Base-by-base conservation (phyloP, 441 rosid species). In the Gossypium laxum region DNA sequence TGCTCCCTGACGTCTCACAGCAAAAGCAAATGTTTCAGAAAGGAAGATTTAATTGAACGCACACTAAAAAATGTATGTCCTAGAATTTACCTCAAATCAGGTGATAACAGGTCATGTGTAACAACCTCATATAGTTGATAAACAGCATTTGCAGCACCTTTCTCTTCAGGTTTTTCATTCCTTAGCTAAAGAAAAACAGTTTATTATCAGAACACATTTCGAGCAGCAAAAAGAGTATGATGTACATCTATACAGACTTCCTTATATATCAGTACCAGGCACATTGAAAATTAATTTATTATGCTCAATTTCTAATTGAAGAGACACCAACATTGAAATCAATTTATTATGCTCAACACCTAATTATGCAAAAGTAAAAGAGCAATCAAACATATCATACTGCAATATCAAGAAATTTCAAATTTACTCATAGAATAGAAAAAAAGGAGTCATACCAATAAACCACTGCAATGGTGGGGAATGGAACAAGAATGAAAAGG, bases 111-210 rank as follows among this genome's bases (percentile, higher is more conserved):
- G 38, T 89, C 97, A 84, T 91, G 92, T 0, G 97, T 87, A 67
- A 95, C 98, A 78, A 83, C 97, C 79, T 91, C 96, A 76, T 95
- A 95, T 15, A 95, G 75, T 3, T 87, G 85, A 83, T 72, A 85
- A 61, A 92, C 76, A 72, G 99, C 98, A 47, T 91, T 90, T 26
- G 96, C 97, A 82, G 96, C 98, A 77, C 97, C 99, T 78, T 76
- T 85, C 58, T 90, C 85, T 73, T 78, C 92, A 65, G 95, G 91
- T 78, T 87, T 84, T 82, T 88, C 88, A 56, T 86, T 82, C 38
- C 96, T 86, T 80, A 83, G 89, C 99, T 95, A 86, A 38, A 72
- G 7, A 71, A 30, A 38, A 54, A 19, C 18, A 4, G 71, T 51
- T 19, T 38, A 55, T 14, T 19, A 41, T 51, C 45, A 71, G 28